A percentile compares a stretch with the other conserved stretches of the same genome.
These are phyloP conservation scores for Microsporum ferrugineum DNA, from an alignment of 2,329 filamentous ascomycete species.

Conservation along the genomic window DNA sequence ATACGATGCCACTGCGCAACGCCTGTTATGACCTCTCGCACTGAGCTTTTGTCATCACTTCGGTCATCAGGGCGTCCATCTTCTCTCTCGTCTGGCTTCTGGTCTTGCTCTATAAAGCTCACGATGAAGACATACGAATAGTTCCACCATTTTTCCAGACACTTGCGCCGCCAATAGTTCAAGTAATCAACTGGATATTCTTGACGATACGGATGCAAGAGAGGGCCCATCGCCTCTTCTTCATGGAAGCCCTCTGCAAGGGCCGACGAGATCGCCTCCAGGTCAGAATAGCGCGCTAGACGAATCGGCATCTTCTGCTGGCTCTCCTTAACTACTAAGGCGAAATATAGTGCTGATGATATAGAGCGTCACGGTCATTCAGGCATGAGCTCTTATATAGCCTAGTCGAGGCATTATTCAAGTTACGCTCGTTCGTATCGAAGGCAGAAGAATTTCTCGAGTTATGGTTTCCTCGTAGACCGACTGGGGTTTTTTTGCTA, in stretches of 20 bases:
- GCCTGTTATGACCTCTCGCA: slow-evolving; percentile 6
- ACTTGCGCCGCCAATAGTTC: background rate
- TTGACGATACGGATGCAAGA: slow-evolving; percentile 4
- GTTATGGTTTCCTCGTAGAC: background rate
- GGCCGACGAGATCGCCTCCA: slow-evolving; percentile 3
- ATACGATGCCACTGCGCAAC: slow-evolving; percentile 7
- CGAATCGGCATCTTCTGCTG: slow-evolving; percentile 7
- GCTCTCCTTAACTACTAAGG: background rate
- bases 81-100: background rate
- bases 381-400: no score
- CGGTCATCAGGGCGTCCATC: background rate
- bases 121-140: slow-evolving; percentile 8
- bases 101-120: slow-evolving; percentile 7
- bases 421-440: background rate
- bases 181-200: slow-evolving; percentile 9
- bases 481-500: background rate
- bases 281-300: slow-evolving; percentile 4
- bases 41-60: background rate
- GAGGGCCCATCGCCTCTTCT: slow-evolving; percentile 6
- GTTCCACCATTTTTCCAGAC: slow-evolving; percentile 7
- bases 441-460: background rate
- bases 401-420: no score
- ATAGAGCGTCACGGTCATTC: no score
- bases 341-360: no score
- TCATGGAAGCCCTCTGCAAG: slow-evolving; percentile 4